Conservation (phyloP, 345 rosid genomes). For the Syzygium aqueum region DNA sequence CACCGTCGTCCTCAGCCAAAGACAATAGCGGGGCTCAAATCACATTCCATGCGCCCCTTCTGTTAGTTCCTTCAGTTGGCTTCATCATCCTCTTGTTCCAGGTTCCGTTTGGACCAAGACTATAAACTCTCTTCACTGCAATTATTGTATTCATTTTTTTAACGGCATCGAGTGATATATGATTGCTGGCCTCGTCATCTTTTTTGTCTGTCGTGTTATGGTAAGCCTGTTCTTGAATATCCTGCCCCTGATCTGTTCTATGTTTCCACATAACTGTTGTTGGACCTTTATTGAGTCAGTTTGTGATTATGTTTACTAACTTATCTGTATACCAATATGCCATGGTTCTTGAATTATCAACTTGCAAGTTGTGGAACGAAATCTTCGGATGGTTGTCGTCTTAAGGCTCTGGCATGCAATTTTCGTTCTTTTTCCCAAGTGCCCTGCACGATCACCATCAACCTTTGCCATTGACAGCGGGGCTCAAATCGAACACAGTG, state of each 20-base stretch:
- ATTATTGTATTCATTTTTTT: not conserved
- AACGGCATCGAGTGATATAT: not conserved
- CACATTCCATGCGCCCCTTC: not conserved
- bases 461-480: not conserved
- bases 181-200: not conserved
- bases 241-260: not conserved
- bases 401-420: not conserved
- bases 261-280: not conserved
- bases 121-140: not conserved
- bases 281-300: not conserved
- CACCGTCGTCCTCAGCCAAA: constrained; percentile 12
- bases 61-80: constrained; percentile 1
- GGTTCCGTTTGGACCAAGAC: not conserved
- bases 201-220: not conserved
- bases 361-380: not conserved
- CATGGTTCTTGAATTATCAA: not conserved
- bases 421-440: not conserved
- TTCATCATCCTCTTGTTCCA: not conserved
- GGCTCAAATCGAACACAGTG: not conserved
- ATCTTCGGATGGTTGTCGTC: not conserved
- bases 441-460: not conserved
- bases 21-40: constrained; percentile 5
- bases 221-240: not conserved
- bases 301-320: not conserved
- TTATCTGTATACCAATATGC: not conserved